Evolutionary conservation across 768 basidiomycete genomes (phyloP), one percentile per base, ranked within the genome.

Genomic region (Astraeus odoratus): DNA sequence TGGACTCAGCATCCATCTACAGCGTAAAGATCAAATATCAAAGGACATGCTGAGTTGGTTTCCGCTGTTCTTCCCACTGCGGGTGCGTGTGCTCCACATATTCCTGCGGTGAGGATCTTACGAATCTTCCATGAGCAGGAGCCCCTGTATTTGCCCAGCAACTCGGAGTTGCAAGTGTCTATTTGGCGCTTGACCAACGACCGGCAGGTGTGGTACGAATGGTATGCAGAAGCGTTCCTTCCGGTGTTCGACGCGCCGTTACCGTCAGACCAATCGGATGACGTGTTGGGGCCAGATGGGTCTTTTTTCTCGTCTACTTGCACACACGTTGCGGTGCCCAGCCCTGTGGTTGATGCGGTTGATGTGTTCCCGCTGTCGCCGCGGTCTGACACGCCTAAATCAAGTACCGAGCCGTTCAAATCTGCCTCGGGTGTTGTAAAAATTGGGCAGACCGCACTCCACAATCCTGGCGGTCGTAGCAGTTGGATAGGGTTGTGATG

Each of bases 1-100:
- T 18, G 90, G 92, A 1, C 68, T 97, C 20, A 96, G 90, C 57
- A 97, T 96, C 33, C 95, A 98, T 59, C 96, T 96, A 0, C 78
- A 87, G 42, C 80, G 83, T 39, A 90, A 86, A 59, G 85, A 90
- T 22, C 73, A 78, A 37, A 74, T 94, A 43, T 93, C 91, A 7
- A 93, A 89, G 55, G 85, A 98, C 54, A 99, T 99, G 96, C 72
- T 98, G 56, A 97, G 94, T 59, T 99, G 96, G 96, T 99, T 99
- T 68, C 96, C 96, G 0, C 66, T 97, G 16, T 96, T 91, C 68
- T 95, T 99, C 66, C 96, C 96, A 2, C 80, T 98, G 60, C 86
- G 81, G 66, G 93, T 86, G 48, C 24, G 78, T 62, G 8, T 48
- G 47, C 44, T 18, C n/a, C 42, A 10, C 43, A 38, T 50, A 29